Evolutionary conservation across 2,329 filamentous ascomycete species (phyloP), one percentile per base, ranked within the genome.

Genomic region (Pezicula carpinea): DNA sequence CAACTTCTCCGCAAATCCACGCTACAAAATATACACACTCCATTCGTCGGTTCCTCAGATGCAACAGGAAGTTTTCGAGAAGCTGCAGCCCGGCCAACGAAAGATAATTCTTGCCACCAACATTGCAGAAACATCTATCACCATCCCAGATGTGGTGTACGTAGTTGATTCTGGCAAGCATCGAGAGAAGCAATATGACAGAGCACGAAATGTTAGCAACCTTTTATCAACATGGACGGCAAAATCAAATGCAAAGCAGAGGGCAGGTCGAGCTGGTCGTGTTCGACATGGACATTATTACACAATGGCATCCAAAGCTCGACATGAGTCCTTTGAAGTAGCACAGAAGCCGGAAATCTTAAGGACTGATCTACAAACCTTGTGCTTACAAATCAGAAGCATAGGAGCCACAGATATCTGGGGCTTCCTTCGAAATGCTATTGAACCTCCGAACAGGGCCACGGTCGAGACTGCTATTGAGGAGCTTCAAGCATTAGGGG

Each of bases 81-180:
- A 74, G 5, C 69, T 91, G 5, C 89, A 90, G 0, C 66, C 70
- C 1, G 89, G 89, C 1, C 89, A 87, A 67, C 79, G 93, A 36
- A 99, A 97, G 67, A 80, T 97, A 13, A 89, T 97, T 34, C 87
- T 92, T 5, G 88, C 92, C 1, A 97, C 93, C 45, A 97, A 97
- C 59, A 91, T 97, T 5, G 93, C 93, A 3, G 93, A 99, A 66
- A 97, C 93, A 0, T 97, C 92, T 3, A 96, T 97, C 63, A 97
- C 93, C 0, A 97, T 99, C 49, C 89, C 95, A 59, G 93, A 97
- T 62, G 86, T 97, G 41, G 85, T 96, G 3, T 90, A 89, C 4
- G 93, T 97, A 42, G 90, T 99, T 52, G 93, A 97, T 64, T 92
- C 86, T 11, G 92, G 93, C 21, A 84, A 89, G 48, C 90, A 96